Evolutionary conservation across 495 filamentous ascomycete genomes (phyloP), one percentile per base, ranked within the genome.

Genomic region (Penicilliopsis zonata): DNA sequence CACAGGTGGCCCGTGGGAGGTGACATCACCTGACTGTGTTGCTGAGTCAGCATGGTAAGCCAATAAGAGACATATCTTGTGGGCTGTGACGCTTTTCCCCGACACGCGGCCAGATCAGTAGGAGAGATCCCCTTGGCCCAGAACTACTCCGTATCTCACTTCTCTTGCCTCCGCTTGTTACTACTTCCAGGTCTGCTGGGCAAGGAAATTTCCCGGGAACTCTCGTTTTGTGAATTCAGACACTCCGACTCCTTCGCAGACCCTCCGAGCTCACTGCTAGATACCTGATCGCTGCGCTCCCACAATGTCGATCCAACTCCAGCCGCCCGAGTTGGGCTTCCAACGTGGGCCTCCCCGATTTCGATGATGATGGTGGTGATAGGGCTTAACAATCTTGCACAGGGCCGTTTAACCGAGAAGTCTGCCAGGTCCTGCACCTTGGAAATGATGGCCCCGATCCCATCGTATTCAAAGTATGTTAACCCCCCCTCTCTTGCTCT

Each of bases 371-470:
- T 5, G 31, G 29, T 21, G 13, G 14, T 15, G 14, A 8, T 6
- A 15, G 54, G 44, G 50, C 49, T 37, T 54, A 30, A 52, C 41
- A 9, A 27, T n/a, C 16, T 40, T 34, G 17, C 27, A 38, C 42
- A 98, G 88, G 90, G 22, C 90, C 90, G 33, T 96, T 98, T 57
- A 86, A 79, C 35, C 71, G 77, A 25, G 90, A 96, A 63, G 86
- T 94, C 33, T 76, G 82, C 47, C 81, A 95, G 65, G 61, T 74
- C 32, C 70, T 98, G 35, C 65, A 71, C 35, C 79, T 96, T 40
- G 73, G 63, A 45, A 98, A 98, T 57, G 65, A 76, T 18, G 83
- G 77, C 52, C 61, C 57, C 20, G 78, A 82, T 25, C 74, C 90
- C 9, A 69, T 98, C 35, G 90, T 87, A 10, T 98, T 98, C 74